Percentiles rank a stretch among this genome's conserved stretches.
These are phyloP conservation scores for Zostera marina DNA, from an alignment of 116 monocot genomes.

Conservation along the genomic window DNA sequence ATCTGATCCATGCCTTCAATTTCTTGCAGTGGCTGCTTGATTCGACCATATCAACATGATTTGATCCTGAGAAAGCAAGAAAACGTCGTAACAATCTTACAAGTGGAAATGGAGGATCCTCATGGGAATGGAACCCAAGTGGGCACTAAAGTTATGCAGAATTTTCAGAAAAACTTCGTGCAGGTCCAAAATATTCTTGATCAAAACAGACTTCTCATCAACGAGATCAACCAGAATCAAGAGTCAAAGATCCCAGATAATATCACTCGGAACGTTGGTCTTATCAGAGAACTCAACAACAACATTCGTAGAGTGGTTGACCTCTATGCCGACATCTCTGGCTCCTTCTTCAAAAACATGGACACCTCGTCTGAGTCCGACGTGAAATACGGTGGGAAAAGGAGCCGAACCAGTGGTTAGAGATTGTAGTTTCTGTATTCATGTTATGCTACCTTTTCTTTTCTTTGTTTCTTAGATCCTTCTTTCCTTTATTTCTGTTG, in stretches of 20 bases:
- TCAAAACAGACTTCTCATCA: slow-evolving; percentile 57
- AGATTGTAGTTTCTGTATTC: no score
- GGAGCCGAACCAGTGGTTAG: slow-evolving; percentile 7
- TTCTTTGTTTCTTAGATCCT: no score
- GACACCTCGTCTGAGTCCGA: slow-evolving; percentile 28
- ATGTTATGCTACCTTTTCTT: no score
- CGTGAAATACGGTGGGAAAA: slow-evolving; percentile 25
- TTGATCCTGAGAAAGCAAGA: background rate
- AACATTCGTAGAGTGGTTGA: slow-evolving; percentile 55
- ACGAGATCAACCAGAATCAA: slow-evolving; percentile 73
- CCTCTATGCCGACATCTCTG: slow-evolving; percentile 50
- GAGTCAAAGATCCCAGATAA: slow-evolving; percentile 52
- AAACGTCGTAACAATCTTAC: background rate
- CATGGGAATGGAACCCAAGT: slow-evolving; percentile 18
- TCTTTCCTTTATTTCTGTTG: no score
- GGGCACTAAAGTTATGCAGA: slow-evolving; percentile 38
- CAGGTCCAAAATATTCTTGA: slow-evolving; percentile 64
- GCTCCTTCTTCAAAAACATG: slow-evolving; percentile 28
- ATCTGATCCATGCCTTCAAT: no score
- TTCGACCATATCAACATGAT: background rate
- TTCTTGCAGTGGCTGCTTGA: no score
- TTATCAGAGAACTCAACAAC: slow-evolving; percentile 70
- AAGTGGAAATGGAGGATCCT: background rate
- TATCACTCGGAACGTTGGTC: slow-evolving; percentile 47
- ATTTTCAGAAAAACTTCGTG: slow-evolving; percentile 53